phyloP scores from a whole-genome alignment of 2,329 filamentous ascomycete species.

The Biscogniauxia marginata region DNA sequence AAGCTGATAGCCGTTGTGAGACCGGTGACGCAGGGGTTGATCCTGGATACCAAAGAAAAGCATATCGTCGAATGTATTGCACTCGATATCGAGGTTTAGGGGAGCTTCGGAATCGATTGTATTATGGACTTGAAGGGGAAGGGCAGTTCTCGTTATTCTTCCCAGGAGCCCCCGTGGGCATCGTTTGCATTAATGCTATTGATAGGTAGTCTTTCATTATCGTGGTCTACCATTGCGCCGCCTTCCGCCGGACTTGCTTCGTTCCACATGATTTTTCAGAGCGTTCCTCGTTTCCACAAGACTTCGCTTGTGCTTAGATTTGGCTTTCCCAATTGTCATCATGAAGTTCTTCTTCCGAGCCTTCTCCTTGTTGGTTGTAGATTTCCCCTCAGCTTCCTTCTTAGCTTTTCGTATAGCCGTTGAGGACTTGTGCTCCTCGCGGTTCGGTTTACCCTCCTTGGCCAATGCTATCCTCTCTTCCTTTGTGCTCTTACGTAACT shows the following conservation, averaged over 20 bases:
- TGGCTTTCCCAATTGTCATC: constrained; percentile 97
- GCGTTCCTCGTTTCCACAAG: constrained; percentile 81
- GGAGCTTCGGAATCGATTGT: too few species aligned
- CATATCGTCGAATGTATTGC: too few species aligned
- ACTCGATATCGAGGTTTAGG: too few species aligned
- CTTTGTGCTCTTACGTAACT: constrained; percentile 80
- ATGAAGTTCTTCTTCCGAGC: constrained; percentile 96
- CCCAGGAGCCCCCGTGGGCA: neutral
- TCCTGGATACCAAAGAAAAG: too few species aligned
- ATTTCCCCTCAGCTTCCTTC: constrained; percentile 89
- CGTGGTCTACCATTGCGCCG: constrained; percentile 60
- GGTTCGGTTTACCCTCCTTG: constrained; percentile 75
- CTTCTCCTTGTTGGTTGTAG: constrained; percentile 97
- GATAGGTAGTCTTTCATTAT: constrained; percentile 4
- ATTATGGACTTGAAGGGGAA: too few species aligned
- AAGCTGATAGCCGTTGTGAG: too few species aligned
- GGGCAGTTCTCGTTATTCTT: too few species aligned
- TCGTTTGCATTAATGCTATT: neutral
- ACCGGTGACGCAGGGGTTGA: too few species aligned
- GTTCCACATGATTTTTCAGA: constrained; percentile 75
- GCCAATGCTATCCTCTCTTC: constrained; percentile 85
- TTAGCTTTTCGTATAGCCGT: constrained; percentile 81
- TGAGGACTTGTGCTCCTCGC: constrained; percentile 80
- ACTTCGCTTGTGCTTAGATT: constrained; percentile 92
- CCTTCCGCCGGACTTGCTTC: constrained; percentile 80